Percentiles rank a stretch among this genome's conserved stretches.
phyloP scores from a whole-genome alignment of 2,329 filamentous ascomycete species.

The Phyllosticta citribraziliensis region DNA sequence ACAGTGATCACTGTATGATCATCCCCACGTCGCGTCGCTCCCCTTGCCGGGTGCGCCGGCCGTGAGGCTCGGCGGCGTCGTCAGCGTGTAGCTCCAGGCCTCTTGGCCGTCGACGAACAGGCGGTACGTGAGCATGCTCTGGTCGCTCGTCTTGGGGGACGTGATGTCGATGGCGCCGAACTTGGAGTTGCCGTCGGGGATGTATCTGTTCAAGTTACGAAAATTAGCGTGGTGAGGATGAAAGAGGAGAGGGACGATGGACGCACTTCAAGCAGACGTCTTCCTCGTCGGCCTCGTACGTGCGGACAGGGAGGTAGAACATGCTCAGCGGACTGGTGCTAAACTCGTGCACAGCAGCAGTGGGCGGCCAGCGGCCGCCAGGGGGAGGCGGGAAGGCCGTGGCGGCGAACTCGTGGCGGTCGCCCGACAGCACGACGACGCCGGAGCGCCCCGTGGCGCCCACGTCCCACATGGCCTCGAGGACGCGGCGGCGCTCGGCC shows the following conservation, averaged over 20 bases:
- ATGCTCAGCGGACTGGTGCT: conserved; percentile 85
- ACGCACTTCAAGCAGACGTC: conserved; percentile 78
- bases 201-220: conserved; percentile 49
- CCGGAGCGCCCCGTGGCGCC: conserved; percentile 61
- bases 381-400: conserved; percentile 61
- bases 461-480: conserved; percentile 88
- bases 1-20: no score
- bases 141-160: conserved; percentile 51
- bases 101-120: conserved; percentile 75
- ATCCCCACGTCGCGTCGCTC: no score
- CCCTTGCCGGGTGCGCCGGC: no score
- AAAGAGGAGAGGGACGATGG: background rate
- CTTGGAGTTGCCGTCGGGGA: conserved; percentile 79
- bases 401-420: conserved; percentile 94
- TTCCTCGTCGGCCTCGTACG: conserved; percentile 71
- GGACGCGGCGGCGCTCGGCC: conserved; percentile 63
- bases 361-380: conserved; percentile 44
- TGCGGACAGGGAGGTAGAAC: conserved; percentile 80
- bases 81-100: conserved; percentile 55
- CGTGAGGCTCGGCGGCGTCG: conserved; percentile 27
- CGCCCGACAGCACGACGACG: conserved; percentile 77
- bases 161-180: conserved; percentile 77
- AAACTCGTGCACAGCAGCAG: conserved; percentile 66
- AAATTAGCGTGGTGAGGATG: background rate
- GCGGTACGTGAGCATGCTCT: conserved; percentile 68